Percentiles rank a stretch among this genome's conserved stretches.
Evolutionary conservation across 1,139 yeast genomes (phyloP).

Genomic region (Blastobotrys niveus): DNA sequence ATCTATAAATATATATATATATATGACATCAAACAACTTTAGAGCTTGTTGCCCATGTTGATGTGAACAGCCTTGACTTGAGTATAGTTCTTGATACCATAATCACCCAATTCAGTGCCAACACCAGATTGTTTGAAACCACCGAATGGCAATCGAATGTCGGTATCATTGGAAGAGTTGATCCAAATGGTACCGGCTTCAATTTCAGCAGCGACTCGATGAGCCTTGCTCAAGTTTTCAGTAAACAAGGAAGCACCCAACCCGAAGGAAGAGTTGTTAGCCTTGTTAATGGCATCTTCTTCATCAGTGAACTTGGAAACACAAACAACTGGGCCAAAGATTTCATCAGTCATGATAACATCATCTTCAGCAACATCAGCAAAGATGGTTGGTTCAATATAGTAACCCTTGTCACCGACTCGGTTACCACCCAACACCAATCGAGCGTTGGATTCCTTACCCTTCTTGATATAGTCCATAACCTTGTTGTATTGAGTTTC

Average conservation of each 20-base stretch:
- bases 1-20: not conserved
- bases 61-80: slow-evolving; percentile 77
- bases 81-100: slow-evolving; percentile 70
- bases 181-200: slow-evolving; percentile 80
- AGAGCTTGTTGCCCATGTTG: slow-evolving; percentile 26
- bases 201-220: slow-evolving; percentile 54
- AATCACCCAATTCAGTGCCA: slow-evolving; percentile 83
- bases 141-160: slow-evolving; percentile 74
- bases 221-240: slow-evolving; percentile 49
- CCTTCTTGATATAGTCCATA: slow-evolving; percentile 57
- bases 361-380: slow-evolving; percentile 57
- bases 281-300: slow-evolving; percentile 64
- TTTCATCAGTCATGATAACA: slow-evolving; percentile 64
- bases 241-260: slow-evolving; percentile 81
- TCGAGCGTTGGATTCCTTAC: slow-evolving; percentile 67
- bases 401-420: slow-evolving; percentile 69
- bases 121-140: slow-evolving; percentile 77
- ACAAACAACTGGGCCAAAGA: slow-evolving; percentile 83
- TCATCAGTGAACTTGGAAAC: slow-evolving; percentile 61
- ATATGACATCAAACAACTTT: slow-evolving; percentile 5
- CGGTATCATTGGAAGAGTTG: slow-evolving; percentile 76
- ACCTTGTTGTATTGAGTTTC: slow-evolving; percentile 64
- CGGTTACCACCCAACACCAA: slow-evolving; percentile 53
- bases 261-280: slow-evolving; percentile 72
- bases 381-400: slow-evolving; percentile 64